These are phyloP conservation scores for Stevia rebaudiana DNA, from an alignment of 140 eudicot genomes.

Conservation along the genomic window DNA sequence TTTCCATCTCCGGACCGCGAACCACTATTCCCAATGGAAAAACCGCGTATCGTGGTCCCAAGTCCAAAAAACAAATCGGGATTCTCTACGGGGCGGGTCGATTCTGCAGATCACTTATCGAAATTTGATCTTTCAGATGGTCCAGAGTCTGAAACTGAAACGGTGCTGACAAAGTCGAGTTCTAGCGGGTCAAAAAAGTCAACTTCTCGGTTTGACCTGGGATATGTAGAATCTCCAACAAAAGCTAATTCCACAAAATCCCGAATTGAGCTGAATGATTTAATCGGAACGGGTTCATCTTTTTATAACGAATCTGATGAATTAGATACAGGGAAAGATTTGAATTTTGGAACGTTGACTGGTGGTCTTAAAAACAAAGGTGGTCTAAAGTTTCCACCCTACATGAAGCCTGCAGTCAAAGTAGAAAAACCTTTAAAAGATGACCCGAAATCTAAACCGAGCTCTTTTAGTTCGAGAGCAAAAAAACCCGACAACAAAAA, in stretches of 20 bases:
- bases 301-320: conserved; percentile 5
- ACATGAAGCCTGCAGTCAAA: conserved; percentile 20
- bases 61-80: too few relatives aligned
- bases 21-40: too few relatives aligned
- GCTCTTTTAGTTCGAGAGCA: conserved; percentile 21
- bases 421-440: conserved; percentile 25
- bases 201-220: conserved; percentile 2
- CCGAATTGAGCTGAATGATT: conserved; percentile 29
- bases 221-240: conserved; percentile 15
- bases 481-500: conserved; percentile 27
- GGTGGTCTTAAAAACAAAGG: conserved; percentile 82
- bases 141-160: conserved; percentile 49
- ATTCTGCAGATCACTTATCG: too few relatives aligned
- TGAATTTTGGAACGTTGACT: conserved; percentile 60
- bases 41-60: conserved; percentile 20
- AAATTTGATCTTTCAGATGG: conserved; percentile 49
- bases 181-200: too few relatives aligned
- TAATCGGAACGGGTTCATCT: conserved; percentile 30
- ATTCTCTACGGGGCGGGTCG: too few relatives aligned
- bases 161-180: too few relatives aligned
- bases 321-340: too few relatives aligned
- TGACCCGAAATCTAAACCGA: conserved; percentile 1
- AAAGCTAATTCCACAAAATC: conserved; percentile 24
- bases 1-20: too few relatives aligned
- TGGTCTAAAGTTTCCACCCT: conserved; percentile 36